Conservation (phyloP, 2,329 filamentous ascomycete species). For the Microcyclospora pomicola region DNA sequence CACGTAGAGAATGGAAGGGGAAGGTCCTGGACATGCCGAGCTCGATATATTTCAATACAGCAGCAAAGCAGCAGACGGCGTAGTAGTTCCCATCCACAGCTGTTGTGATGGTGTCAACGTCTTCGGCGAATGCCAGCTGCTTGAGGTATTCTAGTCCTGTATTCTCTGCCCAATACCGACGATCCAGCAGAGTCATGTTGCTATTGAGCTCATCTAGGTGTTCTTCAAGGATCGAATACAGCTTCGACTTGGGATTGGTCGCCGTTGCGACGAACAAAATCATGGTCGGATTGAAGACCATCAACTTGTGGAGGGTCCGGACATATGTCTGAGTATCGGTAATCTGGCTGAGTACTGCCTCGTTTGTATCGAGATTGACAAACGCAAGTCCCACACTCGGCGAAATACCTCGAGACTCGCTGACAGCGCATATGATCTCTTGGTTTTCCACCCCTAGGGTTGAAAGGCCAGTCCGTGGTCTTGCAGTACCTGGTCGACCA, state of each 20-base stretch:
- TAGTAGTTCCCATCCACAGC: slow-evolving; percentile 74
- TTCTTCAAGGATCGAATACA: slow-evolving; percentile 61
- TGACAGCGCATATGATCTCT: slow-evolving; percentile 74
- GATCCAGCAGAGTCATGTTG: slow-evolving; percentile 51
- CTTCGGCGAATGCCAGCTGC: slow-evolving; percentile 63
- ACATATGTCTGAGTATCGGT: slow-evolving; percentile 88
- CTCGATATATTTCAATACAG: slow-evolving; percentile 76
- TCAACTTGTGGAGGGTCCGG: slow-evolving; percentile 73
- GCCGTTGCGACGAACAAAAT: slow-evolving; percentile 65
- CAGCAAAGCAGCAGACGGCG: slow-evolving; percentile 70
- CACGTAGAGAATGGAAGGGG: slow-evolving; percentile 63
- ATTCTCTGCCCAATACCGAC: slow-evolving; percentile 71
- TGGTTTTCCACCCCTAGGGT: slow-evolving; percentile 46
- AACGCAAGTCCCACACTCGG: slow-evolving; percentile 70
- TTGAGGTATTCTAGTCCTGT: slow-evolving; percentile 65
- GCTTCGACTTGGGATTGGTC: slow-evolving; percentile 57
- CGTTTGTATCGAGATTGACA: slow-evolving; percentile 71
- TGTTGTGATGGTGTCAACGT: slow-evolving; percentile 68
- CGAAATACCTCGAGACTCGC: slow-evolving; percentile 73
- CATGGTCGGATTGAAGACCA: slow-evolving; percentile 63
- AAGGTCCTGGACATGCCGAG: slow-evolving; percentile 55
- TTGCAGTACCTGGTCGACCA: slow-evolving; percentile 29
- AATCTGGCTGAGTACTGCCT: slow-evolving; percentile 77
- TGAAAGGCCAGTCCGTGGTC: slow-evolving; percentile 42
- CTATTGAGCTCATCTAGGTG: slow-evolving; percentile 48